Evolutionary conservation across 2,329 filamentous ascomycete species (phyloP).

Genomic region (Aspergillus spinulosporus): DNA sequence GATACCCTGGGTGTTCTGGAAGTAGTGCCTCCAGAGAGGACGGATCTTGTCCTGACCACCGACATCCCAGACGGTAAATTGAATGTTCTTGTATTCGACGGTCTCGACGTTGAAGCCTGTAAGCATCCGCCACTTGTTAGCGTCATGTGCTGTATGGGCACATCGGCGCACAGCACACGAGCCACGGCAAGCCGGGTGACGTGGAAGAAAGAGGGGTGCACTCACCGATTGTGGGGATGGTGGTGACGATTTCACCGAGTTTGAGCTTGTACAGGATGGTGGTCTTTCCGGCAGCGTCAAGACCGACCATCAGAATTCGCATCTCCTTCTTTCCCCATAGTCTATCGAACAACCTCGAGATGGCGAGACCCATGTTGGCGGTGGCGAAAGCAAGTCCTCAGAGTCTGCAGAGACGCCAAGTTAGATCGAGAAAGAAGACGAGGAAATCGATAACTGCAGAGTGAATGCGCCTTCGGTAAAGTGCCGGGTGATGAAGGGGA

Average conservation of each 20-base stretch:
- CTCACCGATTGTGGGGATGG: constrained; percentile 96
- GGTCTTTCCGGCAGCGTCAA: constrained; percentile 99
- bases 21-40: constrained; percentile 99
- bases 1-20: constrained; percentile 99
- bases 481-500: constrained; percentile 12
- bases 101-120: constrained; percentile 99
- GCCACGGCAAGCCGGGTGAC: constrained; percentile 1
- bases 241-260: constrained; percentile 97
- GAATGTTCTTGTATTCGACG: constrained; percentile 99
- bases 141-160: neutral
- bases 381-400: constrained; percentile 33
- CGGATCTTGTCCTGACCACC: constrained; percentile 99
- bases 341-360: constrained; percentile 95
- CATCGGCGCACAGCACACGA: neutral
- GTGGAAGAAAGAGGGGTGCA: constrained; percentile 19
- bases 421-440: constrained; percentile 19
- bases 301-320: constrained; percentile 99
- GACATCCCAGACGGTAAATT: constrained; percentile 99
- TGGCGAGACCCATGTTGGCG: constrained; percentile 89
- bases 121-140: constrained; percentile 18
- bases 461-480: neutral
- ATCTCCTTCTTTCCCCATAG: constrained; percentile 99
- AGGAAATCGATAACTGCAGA: constrained; percentile 1
- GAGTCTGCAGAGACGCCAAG: constrained; percentile 23
- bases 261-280: constrained; percentile 99